Conservation (phyloP, 495 filamentous ascomycete genomes). For the Annulohypoxylon stygium region DNA sequence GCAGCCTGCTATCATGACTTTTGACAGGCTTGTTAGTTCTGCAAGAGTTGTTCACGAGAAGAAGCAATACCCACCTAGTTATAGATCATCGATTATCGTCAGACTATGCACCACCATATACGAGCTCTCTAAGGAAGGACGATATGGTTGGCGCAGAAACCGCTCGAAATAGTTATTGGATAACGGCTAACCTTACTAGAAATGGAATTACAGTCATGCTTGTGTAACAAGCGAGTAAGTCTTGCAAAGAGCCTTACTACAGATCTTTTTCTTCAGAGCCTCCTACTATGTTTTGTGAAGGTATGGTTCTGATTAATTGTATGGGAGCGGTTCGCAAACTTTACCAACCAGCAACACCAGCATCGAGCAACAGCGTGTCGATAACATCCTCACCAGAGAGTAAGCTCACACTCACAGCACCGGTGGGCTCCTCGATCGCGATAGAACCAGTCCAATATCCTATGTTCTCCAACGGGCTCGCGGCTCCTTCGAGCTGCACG, state of each 20-base stretch:
- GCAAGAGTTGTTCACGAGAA: slow-evolving; percentile 21
- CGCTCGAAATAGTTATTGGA: slow-evolving; percentile 26
- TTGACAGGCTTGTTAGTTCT: slow-evolving; percentile 23
- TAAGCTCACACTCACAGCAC: slow-evolving; percentile 43
- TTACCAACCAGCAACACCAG: slow-evolving; percentile 48
- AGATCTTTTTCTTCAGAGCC: neutral
- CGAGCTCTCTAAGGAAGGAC: neutral
- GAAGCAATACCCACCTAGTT: slow-evolving; percentile 24
- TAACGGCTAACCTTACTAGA: slow-evolving; percentile 34
- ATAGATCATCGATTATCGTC: slow-evolving; percentile 14
- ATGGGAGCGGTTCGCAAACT: neutral
- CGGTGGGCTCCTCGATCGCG: slow-evolving; percentile 30
- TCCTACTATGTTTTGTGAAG: neutral
- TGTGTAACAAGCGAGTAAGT: slow-evolving; percentile 21
- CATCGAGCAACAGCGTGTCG: slow-evolving; percentile 45
- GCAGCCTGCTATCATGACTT: slow-evolving; percentile 34
- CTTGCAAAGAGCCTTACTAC: slow-evolving; percentile 23
- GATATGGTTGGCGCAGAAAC: slow-evolving; percentile 4
- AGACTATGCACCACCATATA: slow-evolving; percentile 15
- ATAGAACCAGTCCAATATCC: slow-evolving; percentile 39
- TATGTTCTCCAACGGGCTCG: slow-evolving; percentile 26
- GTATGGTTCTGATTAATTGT: slow-evolving; percentile 17
- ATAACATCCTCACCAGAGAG: slow-evolving; percentile 35
- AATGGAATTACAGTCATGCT: slow-evolving; percentile 15
- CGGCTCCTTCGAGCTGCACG: slow-evolving; percentile 29